phyloP scores from a whole-genome alignment of 2,329 filamentous ascomycete species.

The Sarocladiaceae sp. region DNA sequence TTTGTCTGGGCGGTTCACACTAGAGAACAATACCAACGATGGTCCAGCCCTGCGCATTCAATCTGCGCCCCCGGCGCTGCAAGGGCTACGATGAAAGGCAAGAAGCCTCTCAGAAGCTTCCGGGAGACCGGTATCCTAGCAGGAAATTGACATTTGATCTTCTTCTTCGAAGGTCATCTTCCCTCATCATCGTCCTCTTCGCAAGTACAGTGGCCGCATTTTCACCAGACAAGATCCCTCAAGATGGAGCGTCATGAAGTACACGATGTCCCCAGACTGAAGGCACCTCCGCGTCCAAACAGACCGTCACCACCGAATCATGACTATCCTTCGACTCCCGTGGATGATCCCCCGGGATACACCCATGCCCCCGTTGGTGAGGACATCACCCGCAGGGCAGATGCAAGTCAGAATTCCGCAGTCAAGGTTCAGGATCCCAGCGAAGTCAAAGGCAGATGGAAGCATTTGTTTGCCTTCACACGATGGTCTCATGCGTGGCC shows the following conservation, averaged over 20 bases:
- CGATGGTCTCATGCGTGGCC: conserved; percentile 52
- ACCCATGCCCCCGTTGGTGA: not conserved
- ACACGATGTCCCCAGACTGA: not conserved
- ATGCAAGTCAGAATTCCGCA: not conserved
- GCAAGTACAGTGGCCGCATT: too few relatives aligned
- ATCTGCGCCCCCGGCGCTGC: not conserved
- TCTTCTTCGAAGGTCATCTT: too few relatives aligned
- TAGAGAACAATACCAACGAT: conserved; percentile 7
- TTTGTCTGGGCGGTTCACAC: not conserved
- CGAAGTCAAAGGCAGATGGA: conserved; percentile 21
- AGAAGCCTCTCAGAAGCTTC: too few relatives aligned
- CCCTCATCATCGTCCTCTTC: too few relatives aligned
- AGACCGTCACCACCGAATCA: not conserved
- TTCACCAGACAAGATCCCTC: not conserved
- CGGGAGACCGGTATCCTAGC: too few relatives aligned
- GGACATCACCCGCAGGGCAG: not conserved
- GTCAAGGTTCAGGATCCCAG: not conserved
- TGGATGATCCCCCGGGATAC: not conserved
- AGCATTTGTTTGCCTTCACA: conserved; percentile 68
- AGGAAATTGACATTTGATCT: too few relatives aligned
- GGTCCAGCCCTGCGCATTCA: not conserved
- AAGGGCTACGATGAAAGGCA: not conserved
- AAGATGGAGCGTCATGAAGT: not conserved
- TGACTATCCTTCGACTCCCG: not conserved
- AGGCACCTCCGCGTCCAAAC: not conserved